phyloP scores from a whole-genome alignment of 1,284 basidiomycete species.

The Tilletia horrida region DNA sequence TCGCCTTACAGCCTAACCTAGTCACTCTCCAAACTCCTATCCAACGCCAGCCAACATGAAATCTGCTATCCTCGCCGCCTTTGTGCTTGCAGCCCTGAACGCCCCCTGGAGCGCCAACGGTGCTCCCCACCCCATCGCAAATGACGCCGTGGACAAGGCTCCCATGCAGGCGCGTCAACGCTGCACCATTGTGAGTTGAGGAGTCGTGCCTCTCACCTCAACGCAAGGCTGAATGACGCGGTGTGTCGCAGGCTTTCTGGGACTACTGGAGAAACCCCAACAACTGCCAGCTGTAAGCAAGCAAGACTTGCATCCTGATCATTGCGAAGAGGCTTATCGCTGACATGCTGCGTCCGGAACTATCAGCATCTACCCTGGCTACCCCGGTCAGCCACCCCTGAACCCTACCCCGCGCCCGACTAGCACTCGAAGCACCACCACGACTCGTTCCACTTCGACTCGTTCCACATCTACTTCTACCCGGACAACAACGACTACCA shows the following conservation, averaged over 20 bases:
- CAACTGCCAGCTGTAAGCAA: slow-evolving; percentile 11
- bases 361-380: slow-evolving; percentile 10
- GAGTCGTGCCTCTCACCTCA: no score
- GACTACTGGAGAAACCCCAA: slow-evolving; percentile 11
- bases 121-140: neutral
- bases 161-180: neutral
- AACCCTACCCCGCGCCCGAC: neutral
- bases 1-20: neutral
- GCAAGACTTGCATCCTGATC: no score
- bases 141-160: neutral
- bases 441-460: neutral
- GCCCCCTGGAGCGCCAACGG: neutral
- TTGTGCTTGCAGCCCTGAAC: neutral
- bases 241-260: neutral
- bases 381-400: neutral
- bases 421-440: neutral
- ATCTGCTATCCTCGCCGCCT: neutral
- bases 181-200: slow-evolving; percentile 10
- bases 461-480: no score
- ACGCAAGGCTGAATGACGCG: neutral
- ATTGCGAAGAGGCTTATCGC: neutral
- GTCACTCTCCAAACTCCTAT: neutral
- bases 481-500: neutral
- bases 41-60: neutral
- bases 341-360: neutral